phyloP scores from a whole-genome alignment of 1,139 yeast species.

The Suhomyces wounanorum region DNA sequence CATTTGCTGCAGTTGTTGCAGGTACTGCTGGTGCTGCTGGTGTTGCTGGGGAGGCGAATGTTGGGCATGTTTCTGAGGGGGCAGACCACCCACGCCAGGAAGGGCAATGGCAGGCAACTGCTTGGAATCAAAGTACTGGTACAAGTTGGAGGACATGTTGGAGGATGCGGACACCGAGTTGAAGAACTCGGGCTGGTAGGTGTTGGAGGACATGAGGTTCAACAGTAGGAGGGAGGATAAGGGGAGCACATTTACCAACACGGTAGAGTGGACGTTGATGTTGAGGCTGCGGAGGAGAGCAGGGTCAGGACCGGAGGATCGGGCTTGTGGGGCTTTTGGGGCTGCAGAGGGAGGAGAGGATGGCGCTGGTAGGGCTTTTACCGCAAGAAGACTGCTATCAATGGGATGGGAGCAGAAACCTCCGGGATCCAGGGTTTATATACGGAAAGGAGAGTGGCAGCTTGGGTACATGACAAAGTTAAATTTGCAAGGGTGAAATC shows the following conservation, averaged over 20 bases:
- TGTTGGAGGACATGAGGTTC: slow-evolving; percentile 11
- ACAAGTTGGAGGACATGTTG: slow-evolving; percentile 5
- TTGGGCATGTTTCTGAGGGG: slow-evolving; percentile 3
- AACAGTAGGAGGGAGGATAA: background rate
- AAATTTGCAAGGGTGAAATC: slow-evolving; percentile 8
- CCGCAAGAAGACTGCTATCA: background rate
- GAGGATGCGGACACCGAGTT: slow-evolving; percentile 5
- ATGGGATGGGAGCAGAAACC: background rate
- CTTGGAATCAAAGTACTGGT: slow-evolving; percentile 13
- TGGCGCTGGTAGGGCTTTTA: background rate
- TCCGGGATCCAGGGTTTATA: background rate
- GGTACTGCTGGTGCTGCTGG: slow-evolving; percentile 1
- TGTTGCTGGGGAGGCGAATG: slow-evolving; percentile 2
- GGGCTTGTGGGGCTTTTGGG: background rate
- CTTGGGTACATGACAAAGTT: background rate
- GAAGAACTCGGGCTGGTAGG: slow-evolving; percentile 14
- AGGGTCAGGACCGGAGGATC: background rate
- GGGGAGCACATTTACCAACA: slow-evolving; percentile 1
- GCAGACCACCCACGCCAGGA: slow-evolving; percentile 7
- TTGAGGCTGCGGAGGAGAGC: background rate
- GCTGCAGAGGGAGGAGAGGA: background rate
- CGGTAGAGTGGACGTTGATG: background rate
- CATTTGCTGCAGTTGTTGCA: slow-evolving; percentile 1
- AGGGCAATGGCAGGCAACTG: slow-evolving; percentile 15
- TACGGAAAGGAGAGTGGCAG: background rate